phyloP scores from a whole-genome alignment of 805 yeast species.

The Candida adriatica region DNA sequence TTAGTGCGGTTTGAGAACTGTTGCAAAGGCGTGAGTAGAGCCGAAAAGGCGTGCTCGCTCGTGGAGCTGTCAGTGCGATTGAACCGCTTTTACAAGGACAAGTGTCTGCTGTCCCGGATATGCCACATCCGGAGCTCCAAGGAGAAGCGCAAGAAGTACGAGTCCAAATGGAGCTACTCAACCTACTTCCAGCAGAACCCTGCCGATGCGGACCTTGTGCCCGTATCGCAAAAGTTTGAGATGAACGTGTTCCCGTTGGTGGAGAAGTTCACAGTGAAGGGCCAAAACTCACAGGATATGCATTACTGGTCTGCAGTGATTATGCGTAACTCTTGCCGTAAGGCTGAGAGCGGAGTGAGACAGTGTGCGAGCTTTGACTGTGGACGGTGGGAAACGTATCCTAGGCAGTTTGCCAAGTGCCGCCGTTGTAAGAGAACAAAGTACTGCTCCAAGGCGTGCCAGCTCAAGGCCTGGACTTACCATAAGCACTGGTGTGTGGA shows the following conservation, averaged over 20 bases:
- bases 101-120: constrained; percentile 4
- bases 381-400: constrained; percentile 88
- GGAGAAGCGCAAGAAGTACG: constrained; percentile 14
- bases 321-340: constrained; percentile 91
- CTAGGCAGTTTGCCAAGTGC: constrained; percentile 92
- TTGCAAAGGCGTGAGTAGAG: constrained; percentile 9
- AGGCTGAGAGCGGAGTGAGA: constrained; percentile 84
- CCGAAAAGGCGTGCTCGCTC: constrained; percentile 12
- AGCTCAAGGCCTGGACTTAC: constrained; percentile 83
- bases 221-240: neutral
- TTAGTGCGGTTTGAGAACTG: constrained; percentile 17
- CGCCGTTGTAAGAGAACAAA: constrained; percentile 91
- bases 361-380: constrained; percentile 93
- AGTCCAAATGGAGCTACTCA: constrained; percentile 38
- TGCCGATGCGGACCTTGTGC: constrained; percentile 16
- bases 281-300: constrained; percentile 65
- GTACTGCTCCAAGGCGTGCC: constrained; percentile 91
- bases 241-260: constrained; percentile 83
- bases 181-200: constrained; percentile 25
- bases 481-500: constrained; percentile 88
- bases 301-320: constrained; percentile 98
- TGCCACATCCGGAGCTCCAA: constrained; percentile 7
- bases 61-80: constrained; percentile 14
- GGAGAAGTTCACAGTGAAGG: constrained; percentile 75
- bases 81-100: constrained; percentile 15